Evolutionary conservation across 164 flowering plant genomes (phyloP).

Genomic region (Umbellularia californica): DNA sequence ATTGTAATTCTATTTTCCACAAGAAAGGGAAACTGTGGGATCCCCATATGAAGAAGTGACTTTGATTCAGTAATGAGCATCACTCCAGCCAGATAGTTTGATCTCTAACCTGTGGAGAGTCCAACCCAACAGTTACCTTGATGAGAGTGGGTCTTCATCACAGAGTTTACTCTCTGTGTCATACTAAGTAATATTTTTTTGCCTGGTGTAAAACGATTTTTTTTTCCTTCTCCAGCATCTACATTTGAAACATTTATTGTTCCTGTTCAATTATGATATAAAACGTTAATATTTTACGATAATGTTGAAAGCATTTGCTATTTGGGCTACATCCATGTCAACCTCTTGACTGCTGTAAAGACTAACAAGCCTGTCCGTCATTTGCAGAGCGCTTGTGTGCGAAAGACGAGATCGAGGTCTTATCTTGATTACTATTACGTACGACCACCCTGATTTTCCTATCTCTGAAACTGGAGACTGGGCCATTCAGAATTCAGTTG

Average conservation of each 20-base stretch:
- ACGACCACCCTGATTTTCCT: not conserved
- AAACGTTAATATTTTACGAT: too few relatives aligned
- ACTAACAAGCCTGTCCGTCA: not conserved
- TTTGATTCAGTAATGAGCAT: too few relatives aligned
- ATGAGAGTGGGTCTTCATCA: not conserved
- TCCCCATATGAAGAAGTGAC: too few relatives aligned
- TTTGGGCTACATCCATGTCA: not conserved
- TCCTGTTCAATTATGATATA: not conserved
- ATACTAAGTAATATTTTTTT: too few relatives aligned
- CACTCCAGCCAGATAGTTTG: too few relatives aligned
- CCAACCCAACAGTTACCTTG: too few relatives aligned
- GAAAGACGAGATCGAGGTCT: constrained; percentile 27
- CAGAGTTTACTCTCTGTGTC: not conserved
- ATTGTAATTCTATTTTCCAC: too few relatives aligned
- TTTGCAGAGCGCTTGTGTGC: constrained; percentile 57
- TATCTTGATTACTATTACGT: not conserved
- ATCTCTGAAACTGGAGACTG: not conserved
- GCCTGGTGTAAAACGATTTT: not conserved
- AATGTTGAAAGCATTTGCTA: not conserved
- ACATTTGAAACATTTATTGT: not conserved
- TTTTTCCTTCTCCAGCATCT: not conserved
- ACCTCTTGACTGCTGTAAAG: too few relatives aligned
- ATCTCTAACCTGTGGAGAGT: too few relatives aligned
- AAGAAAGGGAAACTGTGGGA: too few relatives aligned
- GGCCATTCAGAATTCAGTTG: not conserved